These are phyloP conservation scores for Penicillium aurantiogriseum DNA, from an alignment of 2,329 filamentous ascomycete genomes.

Conservation along the genomic window DNA sequence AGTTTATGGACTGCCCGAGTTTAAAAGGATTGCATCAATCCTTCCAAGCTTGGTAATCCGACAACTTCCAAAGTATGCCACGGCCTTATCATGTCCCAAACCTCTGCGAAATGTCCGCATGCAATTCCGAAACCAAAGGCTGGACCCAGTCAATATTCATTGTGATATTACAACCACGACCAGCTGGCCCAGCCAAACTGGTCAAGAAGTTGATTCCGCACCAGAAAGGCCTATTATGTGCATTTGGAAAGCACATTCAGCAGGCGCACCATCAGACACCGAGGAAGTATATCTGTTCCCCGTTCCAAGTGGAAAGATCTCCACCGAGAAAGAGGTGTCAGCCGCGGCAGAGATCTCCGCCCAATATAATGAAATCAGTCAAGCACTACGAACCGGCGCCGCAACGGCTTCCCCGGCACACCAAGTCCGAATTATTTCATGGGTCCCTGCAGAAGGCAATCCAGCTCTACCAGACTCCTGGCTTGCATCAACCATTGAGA, in stretches of 20 bases:
- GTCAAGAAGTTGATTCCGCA: background rate
- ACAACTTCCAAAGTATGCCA: conserved; percentile 2
- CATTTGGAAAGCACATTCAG: conserved; percentile 13
- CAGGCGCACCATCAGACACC: too few species aligned
- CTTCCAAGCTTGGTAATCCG: conserved; percentile 18
- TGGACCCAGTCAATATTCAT: conserved; percentile 35
- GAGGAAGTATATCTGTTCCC: background rate
- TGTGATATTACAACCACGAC: conserved; percentile 26
- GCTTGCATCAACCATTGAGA: conserved; percentile 14
- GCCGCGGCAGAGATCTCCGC: conserved; percentile 20
- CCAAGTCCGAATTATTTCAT: conserved; percentile 13
- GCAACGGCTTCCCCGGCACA: background rate
- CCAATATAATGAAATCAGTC: conserved; percentile 25
- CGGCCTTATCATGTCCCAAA: too few species aligned
- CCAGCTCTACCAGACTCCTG: conserved; percentile 8
- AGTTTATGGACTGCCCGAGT: background rate
- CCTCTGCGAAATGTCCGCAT: conserved; percentile 24
- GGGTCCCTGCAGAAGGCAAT: conserved; percentile 12
- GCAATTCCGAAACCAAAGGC: conserved; percentile 36
- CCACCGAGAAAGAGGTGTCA: background rate
- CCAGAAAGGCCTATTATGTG: conserved; percentile 9
- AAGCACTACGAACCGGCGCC: conserved; percentile 11
- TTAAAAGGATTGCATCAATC: conserved; percentile 12
- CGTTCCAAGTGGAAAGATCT: too few species aligned
- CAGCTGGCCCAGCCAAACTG: conserved; percentile 5